Conservation (phyloP, 306 rosid species). For the Acacia acuminata region DNA sequence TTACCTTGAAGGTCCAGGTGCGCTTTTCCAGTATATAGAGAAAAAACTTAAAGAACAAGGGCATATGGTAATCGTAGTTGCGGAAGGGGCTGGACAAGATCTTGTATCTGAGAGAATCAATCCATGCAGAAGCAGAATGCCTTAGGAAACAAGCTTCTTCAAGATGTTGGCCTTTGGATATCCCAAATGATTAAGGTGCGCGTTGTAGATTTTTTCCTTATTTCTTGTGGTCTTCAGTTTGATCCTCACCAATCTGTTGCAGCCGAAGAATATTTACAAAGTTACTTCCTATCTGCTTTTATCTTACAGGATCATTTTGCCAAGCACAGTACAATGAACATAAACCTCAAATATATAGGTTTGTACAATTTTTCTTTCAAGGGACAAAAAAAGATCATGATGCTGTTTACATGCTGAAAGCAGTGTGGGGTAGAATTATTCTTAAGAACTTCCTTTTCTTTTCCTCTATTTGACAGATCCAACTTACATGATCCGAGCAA, state of each 20-base stretch:
- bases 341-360: constrained; percentile 96
- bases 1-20: constrained; percentile 91
- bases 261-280: background rate
- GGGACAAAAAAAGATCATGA: too few species aligned
- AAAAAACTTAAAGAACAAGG: constrained; percentile 87
- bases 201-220: constrained; percentile 10
- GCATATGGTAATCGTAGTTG: constrained; percentile 93
- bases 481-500: too few species aligned
- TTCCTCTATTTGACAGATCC: constrained; percentile 67
- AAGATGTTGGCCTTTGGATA: constrained; percentile 93
- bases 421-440: background rate
- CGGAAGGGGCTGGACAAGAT: constrained; percentile 99
- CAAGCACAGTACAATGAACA: constrained; percentile 39
- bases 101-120: constrained; percentile 66
- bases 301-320: constrained; percentile 75
- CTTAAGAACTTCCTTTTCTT: too few species aligned
- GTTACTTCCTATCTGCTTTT: background rate
- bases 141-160: constrained; percentile 93
- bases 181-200: constrained; percentile 83
- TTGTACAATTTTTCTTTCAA: too few species aligned
- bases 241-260: too few species aligned
- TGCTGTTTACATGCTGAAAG: constrained; percentile 18
- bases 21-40: constrained; percentile 84
- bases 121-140: constrained; percentile 67
- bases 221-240: background rate